phyloP scores from a whole-genome alignment of 495 filamentous ascomycete genomes.

The Lineolata rhizophorae region DNA sequence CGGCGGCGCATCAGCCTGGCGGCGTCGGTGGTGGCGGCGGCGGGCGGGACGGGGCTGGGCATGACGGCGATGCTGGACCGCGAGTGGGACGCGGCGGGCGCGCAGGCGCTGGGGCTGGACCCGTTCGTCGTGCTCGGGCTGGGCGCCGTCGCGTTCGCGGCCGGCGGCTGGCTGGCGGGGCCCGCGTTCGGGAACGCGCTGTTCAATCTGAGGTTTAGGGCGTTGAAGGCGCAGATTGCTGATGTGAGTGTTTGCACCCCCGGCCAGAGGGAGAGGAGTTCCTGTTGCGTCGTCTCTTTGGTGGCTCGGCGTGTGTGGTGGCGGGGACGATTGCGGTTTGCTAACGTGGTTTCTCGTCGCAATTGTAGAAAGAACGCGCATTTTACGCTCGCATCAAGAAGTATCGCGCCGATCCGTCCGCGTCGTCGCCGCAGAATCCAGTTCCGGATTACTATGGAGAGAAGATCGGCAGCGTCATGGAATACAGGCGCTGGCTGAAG shows the following conservation, averaged over 20 bases:
- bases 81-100: slow-evolving; percentile 43
- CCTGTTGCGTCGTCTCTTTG: slow-evolving; percentile 1
- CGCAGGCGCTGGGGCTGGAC: slow-evolving; percentile 55
- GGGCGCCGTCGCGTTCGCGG: slow-evolving; percentile 47
- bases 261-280: too few species aligned
- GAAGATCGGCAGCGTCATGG: slow-evolving; percentile 82
- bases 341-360: slow-evolving; percentile 4
- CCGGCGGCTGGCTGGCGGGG: slow-evolving; percentile 65
- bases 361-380: slow-evolving; percentile 64
- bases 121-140: slow-evolving; percentile 67
- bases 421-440: slow-evolving; percentile 43
- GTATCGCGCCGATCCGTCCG: slow-evolving; percentile 69
- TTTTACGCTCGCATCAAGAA: slow-evolving; percentile 77
- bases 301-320: background rate
- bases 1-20: slow-evolving; percentile 64
- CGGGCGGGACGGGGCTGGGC: slow-evolving; percentile 34
- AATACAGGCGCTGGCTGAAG: slow-evolving; percentile 86
- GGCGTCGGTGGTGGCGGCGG: slow-evolving; percentile 42
- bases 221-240: slow-evolving; percentile 41
- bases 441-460: slow-evolving; percentile 70
- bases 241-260: slow-evolving; percentile 24
- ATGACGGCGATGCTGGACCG: slow-evolving; percentile 37
- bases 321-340: slow-evolving; percentile 2
- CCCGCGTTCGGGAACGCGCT: slow-evolving; percentile 54
- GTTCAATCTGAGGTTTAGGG: slow-evolving; percentile 49